These are phyloP conservation scores for Pilasporangium apinafurcum DNA, from an alignment of 352 stramenopile genomes.

Conservation along the genomic window DNA sequence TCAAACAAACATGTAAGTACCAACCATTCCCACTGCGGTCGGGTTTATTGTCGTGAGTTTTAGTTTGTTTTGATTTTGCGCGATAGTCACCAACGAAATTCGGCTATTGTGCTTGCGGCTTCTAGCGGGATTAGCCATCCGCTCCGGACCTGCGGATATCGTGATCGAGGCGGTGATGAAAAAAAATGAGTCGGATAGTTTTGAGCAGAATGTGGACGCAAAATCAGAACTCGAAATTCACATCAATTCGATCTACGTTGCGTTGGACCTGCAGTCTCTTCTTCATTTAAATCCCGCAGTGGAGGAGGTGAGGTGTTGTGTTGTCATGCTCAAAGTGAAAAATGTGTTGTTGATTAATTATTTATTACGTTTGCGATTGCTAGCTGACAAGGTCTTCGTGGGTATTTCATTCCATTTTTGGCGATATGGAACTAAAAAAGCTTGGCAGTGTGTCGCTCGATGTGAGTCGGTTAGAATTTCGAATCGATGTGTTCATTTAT, in stretches of 20 bases:
- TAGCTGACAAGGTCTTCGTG: conserved; percentile 5
- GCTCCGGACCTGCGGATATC: conserved; percentile 18
- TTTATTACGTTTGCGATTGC: too few relatives aligned
- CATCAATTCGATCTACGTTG: conserved; percentile 25
- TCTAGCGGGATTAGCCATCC: conserved; percentile 42
- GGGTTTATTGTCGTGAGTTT: not conserved
- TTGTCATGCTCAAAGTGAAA: not conserved
- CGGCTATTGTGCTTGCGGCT: conserved; percentile 39
- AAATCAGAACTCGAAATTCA: conserved; percentile 47
- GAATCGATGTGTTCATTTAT: not conserved
- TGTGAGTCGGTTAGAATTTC: conserved; percentile 11
- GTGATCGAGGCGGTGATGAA: conserved; percentile 28
- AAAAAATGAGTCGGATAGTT: conserved; percentile 19
- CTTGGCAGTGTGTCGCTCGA: conserved; percentile 40
- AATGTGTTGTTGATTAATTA: too few relatives aligned
- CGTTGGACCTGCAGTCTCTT: conserved; percentile 14
- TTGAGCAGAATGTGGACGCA: conserved; percentile 29
- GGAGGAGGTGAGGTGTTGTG: conserved; percentile 22
- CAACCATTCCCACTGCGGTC: not conserved
- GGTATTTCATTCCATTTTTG: conserved; percentile 38
- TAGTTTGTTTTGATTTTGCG: not conserved
- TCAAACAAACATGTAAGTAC: conserved; percentile 31
- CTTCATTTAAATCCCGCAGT: conserved; percentile 7
- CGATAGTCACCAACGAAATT: conserved; percentile 35
- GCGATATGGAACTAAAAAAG: conserved; percentile 33